Conservation (phyloP, 2,329 filamentous ascomycete genomes). For the Fusarium sulawesiense region DNA sequence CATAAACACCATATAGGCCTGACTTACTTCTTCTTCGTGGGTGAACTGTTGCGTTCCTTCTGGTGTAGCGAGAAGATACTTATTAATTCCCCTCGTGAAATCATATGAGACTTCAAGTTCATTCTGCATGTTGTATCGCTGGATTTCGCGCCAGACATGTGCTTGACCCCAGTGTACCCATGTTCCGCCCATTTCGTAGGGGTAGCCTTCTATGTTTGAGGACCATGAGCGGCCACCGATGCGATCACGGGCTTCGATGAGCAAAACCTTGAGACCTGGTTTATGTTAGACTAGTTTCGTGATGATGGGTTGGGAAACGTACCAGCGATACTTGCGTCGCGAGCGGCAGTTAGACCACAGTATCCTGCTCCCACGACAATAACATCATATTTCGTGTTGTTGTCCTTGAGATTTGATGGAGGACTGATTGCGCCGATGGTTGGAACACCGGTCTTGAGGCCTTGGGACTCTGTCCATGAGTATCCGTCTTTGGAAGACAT, state of each 20-base stretch:
- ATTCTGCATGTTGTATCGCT: conserved; percentile 57
- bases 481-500: conserved; percentile 50
- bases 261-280: conserved; percentile 53
- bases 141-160: conserved; percentile 58
- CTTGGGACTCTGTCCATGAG: conserved; percentile 47
- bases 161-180: conserved; percentile 61
- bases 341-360: conserved; percentile 46
- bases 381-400: conserved; percentile 39
- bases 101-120: conserved; percentile 55
- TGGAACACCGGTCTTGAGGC: conserved; percentile 47
- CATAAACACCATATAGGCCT: fast-evolving
- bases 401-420: conserved; percentile 32
- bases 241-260: conserved; percentile 60
- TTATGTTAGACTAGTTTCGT: not conserved
- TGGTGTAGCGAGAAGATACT: conserved; percentile 52
- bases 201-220: conserved; percentile 56
- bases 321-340: conserved; percentile 47
- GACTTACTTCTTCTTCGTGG: conserved; percentile 55
- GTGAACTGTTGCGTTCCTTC: conserved; percentile 50
- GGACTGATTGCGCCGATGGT: conserved; percentile 49
- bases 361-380: conserved; percentile 50
- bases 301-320: fast-evolving
- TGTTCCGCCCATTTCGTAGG: conserved; percentile 62
- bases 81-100: conserved; percentile 56
- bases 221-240: conserved; percentile 62